Evolutionary conservation across 192 early-diverging fungal species (phyloP).

Genomic region (Coemansia sp.): DNA sequence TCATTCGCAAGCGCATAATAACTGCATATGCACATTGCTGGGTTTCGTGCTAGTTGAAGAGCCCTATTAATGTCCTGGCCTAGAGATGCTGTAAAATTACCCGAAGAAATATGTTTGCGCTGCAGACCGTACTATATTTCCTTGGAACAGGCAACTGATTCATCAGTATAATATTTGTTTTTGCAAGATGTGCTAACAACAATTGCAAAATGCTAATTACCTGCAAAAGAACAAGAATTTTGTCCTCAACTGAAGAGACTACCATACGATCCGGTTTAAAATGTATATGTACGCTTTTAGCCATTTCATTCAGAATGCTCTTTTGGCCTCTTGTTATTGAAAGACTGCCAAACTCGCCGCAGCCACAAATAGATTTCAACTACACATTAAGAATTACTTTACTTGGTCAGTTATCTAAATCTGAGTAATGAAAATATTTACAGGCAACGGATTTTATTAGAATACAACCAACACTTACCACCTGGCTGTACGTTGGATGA

Average conservation of each 20-base stretch:
- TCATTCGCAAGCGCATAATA: conserved; percentile 17
- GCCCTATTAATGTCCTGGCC: conserved; percentile 30
- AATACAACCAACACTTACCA: conserved; percentile 22
- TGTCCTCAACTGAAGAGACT: conserved; percentile 18
- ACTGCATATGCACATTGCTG: conserved; percentile 33
- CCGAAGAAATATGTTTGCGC: conserved; percentile 20
- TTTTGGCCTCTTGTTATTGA: conserved; percentile 39
- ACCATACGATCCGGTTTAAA: conserved; percentile 15
- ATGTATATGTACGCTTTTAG: conserved; percentile 17
- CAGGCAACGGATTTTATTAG: not conserved
- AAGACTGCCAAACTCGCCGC: conserved; percentile 27
- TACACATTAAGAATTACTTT: conserved; percentile 6
- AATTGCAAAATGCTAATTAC: conserved; percentile 8
- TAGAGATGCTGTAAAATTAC: conserved; percentile 29
- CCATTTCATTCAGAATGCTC: conserved; percentile 39
- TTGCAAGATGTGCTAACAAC: too few relatives aligned
- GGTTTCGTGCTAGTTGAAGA: conserved; percentile 16
- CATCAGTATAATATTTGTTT: too few relatives aligned
- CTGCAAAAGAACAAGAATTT: conserved; percentile 39
- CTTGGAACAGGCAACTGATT: not conserved
- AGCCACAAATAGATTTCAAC: conserved; percentile 23
- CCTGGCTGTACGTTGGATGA: conserved; percentile 19
- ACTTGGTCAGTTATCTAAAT: not conserved
- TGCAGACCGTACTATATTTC: conserved; percentile 29
- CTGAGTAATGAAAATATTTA: not conserved